A percentile compares a stretch with the other conserved stretches of the same genome.
Evolutionary conservation across 1,284 basidiomycete species (phyloP).

Genomic region (Spongiforma sp.): DNA sequence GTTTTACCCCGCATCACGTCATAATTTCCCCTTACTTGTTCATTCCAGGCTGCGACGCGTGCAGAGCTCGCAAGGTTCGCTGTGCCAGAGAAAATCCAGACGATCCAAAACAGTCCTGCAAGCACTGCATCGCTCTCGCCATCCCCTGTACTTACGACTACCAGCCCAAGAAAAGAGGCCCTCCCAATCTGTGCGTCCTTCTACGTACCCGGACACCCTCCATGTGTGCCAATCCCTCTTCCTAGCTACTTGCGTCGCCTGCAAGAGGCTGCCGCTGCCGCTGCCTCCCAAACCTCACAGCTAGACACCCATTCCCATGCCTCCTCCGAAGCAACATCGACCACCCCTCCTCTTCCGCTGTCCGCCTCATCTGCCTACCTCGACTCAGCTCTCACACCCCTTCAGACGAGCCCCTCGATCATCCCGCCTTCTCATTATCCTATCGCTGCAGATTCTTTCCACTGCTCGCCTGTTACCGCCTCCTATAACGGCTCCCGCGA

Average conservation of each 20-base stretch:
- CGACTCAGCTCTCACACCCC: conserved; percentile 52
- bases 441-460: conserved; percentile 69
- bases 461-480: conserved; percentile 47
- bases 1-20: conserved; percentile 33
- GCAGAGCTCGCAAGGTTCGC: conserved; percentile 81
- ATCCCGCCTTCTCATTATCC: conserved; percentile 72
- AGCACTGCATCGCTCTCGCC: conserved; percentile 81
- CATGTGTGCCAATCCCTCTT: conserved; percentile 3
- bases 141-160: conserved; percentile 91
- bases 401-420: conserved; percentile 42
- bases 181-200: conserved; percentile 79
- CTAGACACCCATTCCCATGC: conserved; percentile 42
- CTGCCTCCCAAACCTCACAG: conserved; percentile 44
- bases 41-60: conserved; percentile 81
- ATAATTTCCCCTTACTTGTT: conserved; percentile 17
- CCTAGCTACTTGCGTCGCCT: conserved; percentile 75
- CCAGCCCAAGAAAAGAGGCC: conserved; percentile 89
- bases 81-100: conserved; percentile 80
- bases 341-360: conserved; percentile 50
- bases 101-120: conserved; percentile 77
- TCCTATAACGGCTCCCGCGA: conserved; percentile 40
- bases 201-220: background rate
- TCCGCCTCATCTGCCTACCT: conserved; percentile 56
- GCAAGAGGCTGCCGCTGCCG: conserved; percentile 76
- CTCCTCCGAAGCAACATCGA: conserved; percentile 48